Percentiles rank a stretch among this genome's conserved stretches.
Conservation (phyloP, 2,329 filamentous ascomycete species). For the Neopestalotiopsis clavispora region DNA sequence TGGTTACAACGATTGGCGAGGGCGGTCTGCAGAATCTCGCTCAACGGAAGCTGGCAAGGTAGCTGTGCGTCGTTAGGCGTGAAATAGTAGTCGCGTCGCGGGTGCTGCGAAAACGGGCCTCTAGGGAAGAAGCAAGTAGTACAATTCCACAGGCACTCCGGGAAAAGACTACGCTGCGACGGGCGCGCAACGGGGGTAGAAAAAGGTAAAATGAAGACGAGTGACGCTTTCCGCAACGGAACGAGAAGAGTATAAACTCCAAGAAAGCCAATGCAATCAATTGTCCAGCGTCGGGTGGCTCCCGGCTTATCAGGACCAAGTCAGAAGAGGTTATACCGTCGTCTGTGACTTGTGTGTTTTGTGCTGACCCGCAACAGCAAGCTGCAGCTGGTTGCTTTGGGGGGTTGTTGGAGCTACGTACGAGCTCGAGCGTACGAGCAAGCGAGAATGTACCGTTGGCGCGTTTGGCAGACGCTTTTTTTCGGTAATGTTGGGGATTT, state of each 20-base stretch:
- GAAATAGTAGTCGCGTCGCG: background rate
- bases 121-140: background rate
- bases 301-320: background rate
- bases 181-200: background rate
- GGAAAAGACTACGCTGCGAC: background rate
- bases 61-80: background rate
- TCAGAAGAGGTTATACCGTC: background rate
- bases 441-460: background rate
- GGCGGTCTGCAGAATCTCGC: background rate
- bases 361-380: conserved; percentile 5
- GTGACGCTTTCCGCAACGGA: background rate
- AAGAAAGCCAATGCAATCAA: background rate
- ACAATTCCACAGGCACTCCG: background rate
- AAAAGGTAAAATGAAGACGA: background rate
- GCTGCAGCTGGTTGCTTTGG: background rate
- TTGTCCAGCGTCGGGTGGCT: background rate
- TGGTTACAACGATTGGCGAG: background rate
- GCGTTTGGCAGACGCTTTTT: background rate
- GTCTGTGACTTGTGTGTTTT: conserved; percentile 2
- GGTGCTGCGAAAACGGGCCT: background rate
- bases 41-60: background rate
- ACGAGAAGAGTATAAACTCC: background rate
- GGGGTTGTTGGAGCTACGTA: background rate
- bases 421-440: background rate
- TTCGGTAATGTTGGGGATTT: background rate